Evolutionary conservation across 2,329 filamentous ascomycete species (phyloP).

Genomic region (Colletotrichum tanaceti): DNA sequence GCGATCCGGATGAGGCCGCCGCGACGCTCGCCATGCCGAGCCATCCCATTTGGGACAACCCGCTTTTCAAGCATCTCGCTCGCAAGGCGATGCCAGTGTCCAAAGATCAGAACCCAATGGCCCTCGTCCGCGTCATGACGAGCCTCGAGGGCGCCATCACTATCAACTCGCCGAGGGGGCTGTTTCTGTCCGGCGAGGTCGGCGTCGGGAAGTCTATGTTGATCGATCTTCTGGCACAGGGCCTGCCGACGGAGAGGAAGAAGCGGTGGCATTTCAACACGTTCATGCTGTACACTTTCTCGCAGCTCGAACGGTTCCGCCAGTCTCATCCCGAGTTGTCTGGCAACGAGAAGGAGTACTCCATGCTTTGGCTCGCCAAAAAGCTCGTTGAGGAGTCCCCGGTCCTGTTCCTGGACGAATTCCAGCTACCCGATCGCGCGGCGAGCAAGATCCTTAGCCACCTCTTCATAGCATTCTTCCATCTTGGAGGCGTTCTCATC

Average conservation of each 20-base stretch:
- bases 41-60: conserved; percentile 69
- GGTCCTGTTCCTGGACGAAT: conserved; percentile 84
- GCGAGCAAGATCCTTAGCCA: conserved; percentile 83
- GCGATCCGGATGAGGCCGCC: conserved; percentile 46
- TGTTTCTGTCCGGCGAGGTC: conserved; percentile 84
- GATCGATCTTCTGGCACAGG: conserved; percentile 83
- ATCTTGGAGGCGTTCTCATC: conserved; percentile 82
- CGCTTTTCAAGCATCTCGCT: conserved; percentile 70
- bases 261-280: conserved; percentile 85
- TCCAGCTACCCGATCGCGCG: conserved; percentile 83
- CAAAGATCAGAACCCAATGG: conserved; percentile 63
- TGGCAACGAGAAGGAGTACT: conserved; percentile 66
- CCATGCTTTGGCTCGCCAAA: conserved; percentile 78
- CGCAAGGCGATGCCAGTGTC: conserved; percentile 59
- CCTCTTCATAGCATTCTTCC: conserved; percentile 83
- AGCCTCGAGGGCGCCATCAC: conserved; percentile 77
- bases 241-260: conserved; percentile 79
- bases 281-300: conserved; percentile 83
- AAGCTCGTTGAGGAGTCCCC: conserved; percentile 80
- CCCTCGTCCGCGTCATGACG: conserved; percentile 75
- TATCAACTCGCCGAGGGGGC: conserved; percentile 77
- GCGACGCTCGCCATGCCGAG: conserved; percentile 60
- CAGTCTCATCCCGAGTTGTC: conserved; percentile 47
- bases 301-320: conserved; percentile 76
- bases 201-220: conserved; percentile 88